Percentiles rank a stretch among this genome's conserved stretches.
These are phyloP conservation scores for Boeremia exigua DNA, from an alignment of 2,329 filamentous ascomycete species.

Conservation along the genomic window DNA sequence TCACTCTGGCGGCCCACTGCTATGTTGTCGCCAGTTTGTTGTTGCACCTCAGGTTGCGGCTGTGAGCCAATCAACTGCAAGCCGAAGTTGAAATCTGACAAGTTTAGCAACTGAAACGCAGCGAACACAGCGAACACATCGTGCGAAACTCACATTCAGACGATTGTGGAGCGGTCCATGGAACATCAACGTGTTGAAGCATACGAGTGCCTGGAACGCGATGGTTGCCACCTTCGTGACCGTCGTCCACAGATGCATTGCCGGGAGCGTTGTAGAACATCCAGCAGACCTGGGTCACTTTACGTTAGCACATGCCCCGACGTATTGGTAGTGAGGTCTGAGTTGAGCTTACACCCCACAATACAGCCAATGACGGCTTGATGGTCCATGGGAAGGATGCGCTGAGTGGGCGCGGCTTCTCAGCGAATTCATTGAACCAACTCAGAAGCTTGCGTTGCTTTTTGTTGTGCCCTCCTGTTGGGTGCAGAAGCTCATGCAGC, in stretches of 20 bases:
- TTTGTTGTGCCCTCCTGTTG: conserved; percentile 36
- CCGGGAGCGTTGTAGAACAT: conserved; percentile 43
- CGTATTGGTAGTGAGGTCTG: not conserved
- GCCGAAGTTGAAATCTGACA: conserved; percentile 42
- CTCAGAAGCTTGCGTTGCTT: conserved; percentile 40
- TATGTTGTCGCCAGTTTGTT: conserved; percentile 24
- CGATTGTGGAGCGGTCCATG: conserved; percentile 37
- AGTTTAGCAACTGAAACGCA: conserved; percentile 39
- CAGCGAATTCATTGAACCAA: conserved; percentile 52
- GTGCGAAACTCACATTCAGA: conserved; percentile 44
- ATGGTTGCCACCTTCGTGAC: conserved; percentile 14
- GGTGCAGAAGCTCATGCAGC: conserved; percentile 32
- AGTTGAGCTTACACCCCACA: conserved; percentile 46
- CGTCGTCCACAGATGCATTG: conserved; percentile 11
- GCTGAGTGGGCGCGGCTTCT: conserved; percentile 48
- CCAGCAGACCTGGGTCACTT: conserved; percentile 43
- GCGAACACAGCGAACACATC: conserved; percentile 20
- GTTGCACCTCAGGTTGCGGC: conserved; percentile 37
- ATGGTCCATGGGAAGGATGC: conserved; percentile 53
- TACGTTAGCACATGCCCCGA: conserved; percentile 1
- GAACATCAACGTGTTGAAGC: conserved; percentile 34
- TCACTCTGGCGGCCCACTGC: conserved; percentile 24
- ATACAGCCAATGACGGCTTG: conserved; percentile 51
- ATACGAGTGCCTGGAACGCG: conserved; percentile 35
- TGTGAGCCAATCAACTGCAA: conserved; percentile 35